Evolutionary conservation across 805 yeast genomes (phyloP), one percentile per base, ranked within the genome.

Genomic region (Sungouiella blattae): DNA sequence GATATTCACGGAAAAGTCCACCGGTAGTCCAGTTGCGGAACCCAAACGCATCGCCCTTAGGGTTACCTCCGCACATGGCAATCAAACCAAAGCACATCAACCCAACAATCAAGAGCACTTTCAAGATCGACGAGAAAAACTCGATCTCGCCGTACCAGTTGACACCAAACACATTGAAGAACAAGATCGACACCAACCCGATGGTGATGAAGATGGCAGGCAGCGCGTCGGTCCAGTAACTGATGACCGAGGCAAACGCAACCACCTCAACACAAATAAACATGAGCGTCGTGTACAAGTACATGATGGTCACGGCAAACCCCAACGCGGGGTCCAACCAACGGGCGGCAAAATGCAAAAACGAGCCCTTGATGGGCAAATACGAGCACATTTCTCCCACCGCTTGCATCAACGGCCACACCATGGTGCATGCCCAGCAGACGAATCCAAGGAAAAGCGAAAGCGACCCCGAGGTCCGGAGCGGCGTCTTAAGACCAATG

Each of bases 31-130:
- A 62, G 45, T 62, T 50, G 32, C 46, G 48, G 45, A 62, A 62
- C 5, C 68, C 68, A 40, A 49, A 59, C 11, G 65, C 65, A 30
- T 58, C 58, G 16, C 47, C 49, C 17, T 52, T 33, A 4, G 67
- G 68, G 44, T 60, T 58, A 7, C 67, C 67, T 4, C 68, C 68
- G 41, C 65, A 59, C 67, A 62, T 60, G 32, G 64, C 43, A 28
- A 62, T 43, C 35, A 66, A 57, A 7, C 63, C 57, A 46, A 63
- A 64, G 12, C 56, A 43, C 50, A 66, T 54, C 40, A 67, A 58
- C 4, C 69, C 71, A 29, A 64, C 53, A 38, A 63, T 62, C 57
- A 46, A 39, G 21, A 48, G 26, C 11, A 46, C 47, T 28, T 39
- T 38, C 45, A 44, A 31, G 40, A 49, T 27, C 49, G 62, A 43